phyloP scores from a whole-genome alignment of 2,329 filamentous ascomycete species.

The Nannizzia gypsea region DNA sequence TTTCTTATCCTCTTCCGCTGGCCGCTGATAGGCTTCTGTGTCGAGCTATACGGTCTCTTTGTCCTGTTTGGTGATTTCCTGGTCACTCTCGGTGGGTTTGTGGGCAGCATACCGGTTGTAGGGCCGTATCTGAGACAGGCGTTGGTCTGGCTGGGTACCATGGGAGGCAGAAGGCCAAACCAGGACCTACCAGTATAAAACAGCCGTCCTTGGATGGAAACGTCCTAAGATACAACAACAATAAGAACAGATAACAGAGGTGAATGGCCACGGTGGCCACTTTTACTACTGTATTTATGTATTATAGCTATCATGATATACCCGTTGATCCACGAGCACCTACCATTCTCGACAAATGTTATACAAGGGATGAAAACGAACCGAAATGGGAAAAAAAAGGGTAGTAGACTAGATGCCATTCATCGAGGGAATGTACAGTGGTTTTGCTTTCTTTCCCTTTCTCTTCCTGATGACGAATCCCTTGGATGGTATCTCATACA shows the following conservation, averaged over 20 bases:
- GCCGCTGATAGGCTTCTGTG: constrained; percentile 78
- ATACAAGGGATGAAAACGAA: neutral
- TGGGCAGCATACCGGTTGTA: constrained; percentile 69
- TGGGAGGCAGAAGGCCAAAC: constrained; percentile 51
- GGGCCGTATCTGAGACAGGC: constrained; percentile 71
- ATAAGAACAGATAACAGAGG: too few species aligned
- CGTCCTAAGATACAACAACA: too few species aligned
- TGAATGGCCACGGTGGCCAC: too few species aligned
- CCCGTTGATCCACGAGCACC: neutral
- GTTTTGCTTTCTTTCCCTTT: neutral
- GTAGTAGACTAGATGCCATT: neutral
- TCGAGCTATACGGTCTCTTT: constrained; percentile 88
- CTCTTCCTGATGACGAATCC: neutral
- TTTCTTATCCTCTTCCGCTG: constrained; percentile 76
- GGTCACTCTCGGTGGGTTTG: constrained; percentile 80
- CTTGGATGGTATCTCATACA: neutral
- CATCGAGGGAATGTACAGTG: neutral
- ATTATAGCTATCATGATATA: neutral
- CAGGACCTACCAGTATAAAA: constrained; percentile 13
- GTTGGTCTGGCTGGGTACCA: constrained; percentile 57
- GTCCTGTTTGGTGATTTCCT: constrained; percentile 94
- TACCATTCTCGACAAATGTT: neutral
- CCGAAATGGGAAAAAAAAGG: neutral
- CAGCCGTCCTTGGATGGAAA: neutral
- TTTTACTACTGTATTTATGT: neutral